phyloP scores from a whole-genome alignment of 2,329 filamentous ascomycete species.

The Eurotiales sp. region DNA sequence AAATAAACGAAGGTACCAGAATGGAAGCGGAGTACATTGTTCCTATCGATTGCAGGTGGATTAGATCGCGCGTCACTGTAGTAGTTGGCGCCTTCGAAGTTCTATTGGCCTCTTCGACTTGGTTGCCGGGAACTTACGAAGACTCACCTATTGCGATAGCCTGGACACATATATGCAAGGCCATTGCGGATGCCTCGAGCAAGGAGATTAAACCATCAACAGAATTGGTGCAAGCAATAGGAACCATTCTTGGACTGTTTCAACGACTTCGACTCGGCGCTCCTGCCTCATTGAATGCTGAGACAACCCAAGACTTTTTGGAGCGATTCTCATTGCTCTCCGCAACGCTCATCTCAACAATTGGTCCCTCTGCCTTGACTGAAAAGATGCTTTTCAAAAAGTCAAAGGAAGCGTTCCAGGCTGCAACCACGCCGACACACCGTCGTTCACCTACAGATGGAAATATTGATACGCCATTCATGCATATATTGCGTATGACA shows the following conservation, averaged over 20 bases:
- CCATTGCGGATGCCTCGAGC: constrained; percentile 59
- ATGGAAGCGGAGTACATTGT: constrained; percentile 73
- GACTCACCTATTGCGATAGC: constrained; percentile 53
- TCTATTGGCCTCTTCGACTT: constrained; percentile 50
- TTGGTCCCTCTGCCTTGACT: constrained; percentile 50
- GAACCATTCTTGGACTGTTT: constrained; percentile 65
- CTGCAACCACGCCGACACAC: constrained; percentile 35
- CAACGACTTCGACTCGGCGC: constrained; percentile 64
- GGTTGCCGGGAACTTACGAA: constrained; percentile 41
- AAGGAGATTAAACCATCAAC: constrained; percentile 88
- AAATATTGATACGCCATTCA: constrained; percentile 32
- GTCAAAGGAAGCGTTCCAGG: constrained; percentile 54
- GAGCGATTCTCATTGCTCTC: constrained; percentile 51
- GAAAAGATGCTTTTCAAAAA: constrained; percentile 49
- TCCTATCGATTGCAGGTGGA: constrained; percentile 79
- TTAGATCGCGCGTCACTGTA: constrained; percentile 64
- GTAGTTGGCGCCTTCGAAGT: constrained; percentile 62
- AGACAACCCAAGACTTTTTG: constrained; percentile 35
- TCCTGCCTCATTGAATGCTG: constrained; percentile 35
- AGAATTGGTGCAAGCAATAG: constrained; percentile 77
- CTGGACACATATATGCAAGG: constrained; percentile 58
- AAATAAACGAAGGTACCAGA: constrained; percentile 59
- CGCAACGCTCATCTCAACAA: constrained; percentile 46
- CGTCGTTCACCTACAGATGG: constrained; percentile 24
- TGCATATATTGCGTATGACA: constrained; percentile 38